phyloP scores from a whole-genome alignment of 768 basidiomycete species.

The Fomitopsis serialis region DNA sequence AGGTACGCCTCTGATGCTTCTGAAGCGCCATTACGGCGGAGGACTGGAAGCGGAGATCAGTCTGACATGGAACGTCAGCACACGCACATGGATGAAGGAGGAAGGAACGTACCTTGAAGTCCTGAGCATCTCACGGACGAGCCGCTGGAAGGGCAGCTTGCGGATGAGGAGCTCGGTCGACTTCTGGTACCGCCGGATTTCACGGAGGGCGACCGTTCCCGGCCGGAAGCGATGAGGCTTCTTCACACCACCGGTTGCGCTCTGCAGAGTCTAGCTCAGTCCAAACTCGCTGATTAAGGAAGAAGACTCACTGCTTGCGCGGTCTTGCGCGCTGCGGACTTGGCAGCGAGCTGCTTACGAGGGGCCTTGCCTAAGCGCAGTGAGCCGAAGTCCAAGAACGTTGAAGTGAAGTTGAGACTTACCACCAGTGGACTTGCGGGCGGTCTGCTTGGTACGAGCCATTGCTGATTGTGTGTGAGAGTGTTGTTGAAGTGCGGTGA shows the following conservation, averaged over 20 bases:
- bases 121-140: constrained; percentile 64
- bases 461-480: constrained; percentile 28
- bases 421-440: constrained; percentile 76
- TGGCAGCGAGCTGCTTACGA: constrained; percentile 68
- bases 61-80: constrained; percentile 24
- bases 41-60: constrained; percentile 60
- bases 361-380: constrained; percentile 45
- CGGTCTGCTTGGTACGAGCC: constrained; percentile 76
- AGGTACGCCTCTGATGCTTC: constrained; percentile 49
- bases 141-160: constrained; percentile 61
- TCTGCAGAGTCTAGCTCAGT: constrained; percentile 8
- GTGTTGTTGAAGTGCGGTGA: not conserved
- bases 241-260: constrained; percentile 62
- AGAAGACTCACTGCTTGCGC: constrained; percentile 31
- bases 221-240: constrained; percentile 41
- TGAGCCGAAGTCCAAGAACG: not conserved
- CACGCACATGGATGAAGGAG: not conserved
- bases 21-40: constrained; percentile 60
- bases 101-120: constrained; percentile 44
- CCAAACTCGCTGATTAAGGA: not conserved
- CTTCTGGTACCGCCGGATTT: constrained; percentile 36
- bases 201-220: constrained; percentile 32
- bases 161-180: constrained; percentile 35
- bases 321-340: constrained; percentile 59
- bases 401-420: constrained; percentile 12